Evolutionary conservation across 1,139 yeast genomes (phyloP), one percentile per base, ranked within the genome.

Genomic region (Ogataea hybrid): DNA sequence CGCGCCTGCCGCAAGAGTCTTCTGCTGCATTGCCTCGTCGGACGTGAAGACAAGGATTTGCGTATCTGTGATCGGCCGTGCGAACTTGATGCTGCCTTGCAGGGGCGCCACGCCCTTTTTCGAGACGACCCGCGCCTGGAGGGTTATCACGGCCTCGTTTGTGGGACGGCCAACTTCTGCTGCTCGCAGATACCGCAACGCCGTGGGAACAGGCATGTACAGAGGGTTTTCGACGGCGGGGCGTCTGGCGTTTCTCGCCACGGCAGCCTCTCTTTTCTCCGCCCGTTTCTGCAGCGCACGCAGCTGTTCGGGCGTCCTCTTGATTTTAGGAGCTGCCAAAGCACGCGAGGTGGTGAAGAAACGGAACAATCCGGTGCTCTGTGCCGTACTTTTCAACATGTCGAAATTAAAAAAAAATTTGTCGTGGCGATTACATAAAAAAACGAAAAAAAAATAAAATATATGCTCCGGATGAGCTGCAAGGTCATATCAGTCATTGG

Each of bases 131-230:
- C 77, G 68, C 47, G 89, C 71, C 29, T 80, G 77, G 44, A 88
- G 64, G 16, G 84, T 70, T 33, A 90, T 71, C 28, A 90, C 84
- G 23, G 92, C 79, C 52, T 81, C 80, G 18, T 71, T 66, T 4
- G 75, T 68, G 2, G 92, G 79, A 56, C 85, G 79, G 4, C 97
- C 97, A 5, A 88, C 95, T 63, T 89, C 96, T 4, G 90, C 79
- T 0, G 97, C 96, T 50, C 97, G 73, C 44, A 92, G 62, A 58
- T 82, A 89, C 57, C 84, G 75, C 62, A 89, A 64, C 1, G 97
- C 97, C 16, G 69, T 64, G 10, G 86, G 77, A 10, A 87, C 72
- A 35, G 79, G 81, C 84, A 86, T 80, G 59, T 80, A 84, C 39
- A 84, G 68, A 2, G 89, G 87, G 46, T 74, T 76, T 15, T 61